Evolutionary conservation across 2,329 filamentous ascomycete species (phyloP).

Genomic region (Colletotrichum melonis): DNA sequence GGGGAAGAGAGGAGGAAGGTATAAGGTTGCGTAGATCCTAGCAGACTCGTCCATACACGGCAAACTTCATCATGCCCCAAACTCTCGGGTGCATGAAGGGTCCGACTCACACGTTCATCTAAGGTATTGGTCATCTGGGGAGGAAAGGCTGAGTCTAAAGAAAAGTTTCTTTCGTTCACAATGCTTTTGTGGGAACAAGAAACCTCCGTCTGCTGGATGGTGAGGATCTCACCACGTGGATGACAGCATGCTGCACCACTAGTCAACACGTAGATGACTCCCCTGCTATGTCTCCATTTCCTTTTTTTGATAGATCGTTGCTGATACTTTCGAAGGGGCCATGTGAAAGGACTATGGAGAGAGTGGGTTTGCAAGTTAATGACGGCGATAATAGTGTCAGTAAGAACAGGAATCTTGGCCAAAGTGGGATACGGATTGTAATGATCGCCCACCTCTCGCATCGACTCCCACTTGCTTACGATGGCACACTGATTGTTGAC

Average conservation of each 20-base stretch:
- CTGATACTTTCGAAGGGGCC: too few species aligned
- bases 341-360: too few species aligned
- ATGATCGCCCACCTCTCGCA: too few species aligned
- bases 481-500: neutral
- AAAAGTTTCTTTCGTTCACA: neutral
- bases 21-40: constrained; percentile 2
- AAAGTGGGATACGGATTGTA: too few species aligned
- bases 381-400: too few species aligned
- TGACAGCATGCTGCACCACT: too few species aligned
- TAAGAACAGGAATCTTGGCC: too few species aligned
- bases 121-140: neutral
- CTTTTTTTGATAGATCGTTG: too few species aligned
- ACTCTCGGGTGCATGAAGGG: neutral
- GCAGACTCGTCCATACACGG: neutral
- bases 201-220: neutral
- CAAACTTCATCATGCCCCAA: constrained; percentile 2
- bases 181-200: neutral
- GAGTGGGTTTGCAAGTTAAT: too few species aligned
- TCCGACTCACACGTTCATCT: neutral
- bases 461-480: neutral
- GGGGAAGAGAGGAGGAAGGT: neutral
- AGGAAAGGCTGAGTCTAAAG: neutral
- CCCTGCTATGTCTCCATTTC: too few species aligned
- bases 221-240: too few species aligned
- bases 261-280: too few species aligned